Conservation (phyloP, 2,329 filamentous ascomycete species). For the Apiospora arundinis region DNA sequence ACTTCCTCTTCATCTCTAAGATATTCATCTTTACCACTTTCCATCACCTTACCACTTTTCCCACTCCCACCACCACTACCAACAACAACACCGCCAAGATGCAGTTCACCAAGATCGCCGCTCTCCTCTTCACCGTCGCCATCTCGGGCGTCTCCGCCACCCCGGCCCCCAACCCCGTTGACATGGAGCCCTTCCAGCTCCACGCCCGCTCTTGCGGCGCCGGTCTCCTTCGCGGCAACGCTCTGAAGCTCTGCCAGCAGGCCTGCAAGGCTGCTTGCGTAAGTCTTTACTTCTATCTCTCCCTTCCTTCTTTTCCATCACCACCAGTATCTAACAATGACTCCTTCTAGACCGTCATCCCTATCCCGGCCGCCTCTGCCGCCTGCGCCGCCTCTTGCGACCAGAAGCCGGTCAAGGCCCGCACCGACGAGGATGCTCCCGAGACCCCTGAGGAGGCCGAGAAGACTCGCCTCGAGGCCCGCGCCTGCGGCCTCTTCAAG, state of each 20-base stretch:
- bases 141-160: constrained; percentile 14
- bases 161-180: background rate
- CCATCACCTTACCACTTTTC: background rate
- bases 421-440: background rate
- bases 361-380: background rate
- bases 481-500: constrained; percentile 9
- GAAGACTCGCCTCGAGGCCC: constrained; percentile 1
- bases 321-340: background rate
- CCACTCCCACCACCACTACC: background rate
- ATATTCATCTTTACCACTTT: background rate
- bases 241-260: constrained; percentile 9
- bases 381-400: constrained; percentile 11
- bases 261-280: constrained; percentile 21
- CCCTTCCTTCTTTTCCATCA: background rate
- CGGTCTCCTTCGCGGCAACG: constrained; percentile 16
- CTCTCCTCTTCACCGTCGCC: constrained; percentile 13
- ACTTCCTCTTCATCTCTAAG: no score
- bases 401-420: background rate
- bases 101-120: constrained; percentile 18
- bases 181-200: background rate
- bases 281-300: background rate
- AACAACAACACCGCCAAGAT: constrained; percentile 11
- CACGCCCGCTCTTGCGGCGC: constrained; percentile 20
- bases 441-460: background rate
- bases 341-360: background rate